A percentile compares a stretch with the other conserved stretches of the same genome.
Conservation (phyloP, 2,329 filamentous ascomycete species). For the Paecilomyces fulvus region DNA sequence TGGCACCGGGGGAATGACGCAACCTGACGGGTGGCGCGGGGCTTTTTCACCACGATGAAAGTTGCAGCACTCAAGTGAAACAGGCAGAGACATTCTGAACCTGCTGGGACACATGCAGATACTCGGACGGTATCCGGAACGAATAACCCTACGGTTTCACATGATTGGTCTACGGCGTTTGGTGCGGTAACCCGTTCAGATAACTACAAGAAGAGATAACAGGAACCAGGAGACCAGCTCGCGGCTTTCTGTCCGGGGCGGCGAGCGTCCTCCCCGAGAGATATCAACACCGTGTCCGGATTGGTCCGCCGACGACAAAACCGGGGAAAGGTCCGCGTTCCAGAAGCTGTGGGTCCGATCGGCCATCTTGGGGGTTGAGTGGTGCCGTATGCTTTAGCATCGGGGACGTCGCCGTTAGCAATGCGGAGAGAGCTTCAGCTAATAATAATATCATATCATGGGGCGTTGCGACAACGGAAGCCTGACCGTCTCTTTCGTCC, state of each 20-base stretch:
- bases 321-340: neutral
- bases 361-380: neutral
- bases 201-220: neutral
- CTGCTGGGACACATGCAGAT: neutral
- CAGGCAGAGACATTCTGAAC: neutral
- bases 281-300: neutral
- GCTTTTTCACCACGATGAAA: neutral
- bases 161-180: neutral
- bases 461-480: no score
- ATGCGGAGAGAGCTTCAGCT: neutral
- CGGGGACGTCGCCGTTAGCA: neutral
- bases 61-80: neutral
- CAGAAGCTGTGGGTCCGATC: neutral
- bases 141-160: neutral
- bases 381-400: neutral
- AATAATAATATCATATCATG: no score
- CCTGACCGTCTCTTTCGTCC: neutral
- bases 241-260: no score
- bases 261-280: neutral
- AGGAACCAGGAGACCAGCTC: neutral
- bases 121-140: neutral
- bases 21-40: neutral
- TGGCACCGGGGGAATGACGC: neutral
- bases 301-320: neutral
- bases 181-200: neutral